These are phyloP conservation scores for Lantana camara DNA, from an alignment of 257 asterid genomes.

Conservation along the genomic window DNA sequence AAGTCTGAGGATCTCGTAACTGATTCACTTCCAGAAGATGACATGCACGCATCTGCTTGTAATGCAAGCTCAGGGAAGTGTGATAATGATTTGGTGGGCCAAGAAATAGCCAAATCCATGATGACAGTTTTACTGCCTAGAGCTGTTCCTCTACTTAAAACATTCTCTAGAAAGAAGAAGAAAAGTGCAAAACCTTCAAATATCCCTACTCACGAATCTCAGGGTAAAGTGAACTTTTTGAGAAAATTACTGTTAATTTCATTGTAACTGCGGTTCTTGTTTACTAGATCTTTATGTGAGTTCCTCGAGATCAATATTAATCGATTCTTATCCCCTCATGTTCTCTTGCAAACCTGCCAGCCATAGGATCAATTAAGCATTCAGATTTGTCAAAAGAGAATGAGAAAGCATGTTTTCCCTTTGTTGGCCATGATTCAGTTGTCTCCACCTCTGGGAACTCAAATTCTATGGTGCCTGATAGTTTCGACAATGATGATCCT, in stretches of 20 bases:
- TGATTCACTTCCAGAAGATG: conserved; percentile 66
- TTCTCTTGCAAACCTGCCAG: conserved; percentile 38
- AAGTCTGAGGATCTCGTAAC: conserved; percentile 41
- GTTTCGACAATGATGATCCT: conserved; percentile 60
- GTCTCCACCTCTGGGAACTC: conserved; percentile 38
- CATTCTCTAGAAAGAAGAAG: conserved; percentile 74
- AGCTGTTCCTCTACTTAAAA: conserved; percentile 82
- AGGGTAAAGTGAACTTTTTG: conserved; percentile 69
- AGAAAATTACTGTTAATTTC: conserved; percentile 2
- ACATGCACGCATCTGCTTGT: conserved; percentile 35
- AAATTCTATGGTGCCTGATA: conserved; percentile 63
- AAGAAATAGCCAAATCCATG: conserved; percentile 72
- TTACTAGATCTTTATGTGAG: conserved; percentile 16
- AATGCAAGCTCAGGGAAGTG: conserved; percentile 48
- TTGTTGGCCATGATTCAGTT: conserved; percentile 34
- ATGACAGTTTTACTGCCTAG: conserved; percentile 78
- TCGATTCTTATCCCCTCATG: conserved; percentile 16
- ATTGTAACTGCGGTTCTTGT: conserved; percentile 19
- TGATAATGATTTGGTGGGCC: conserved; percentile 59
- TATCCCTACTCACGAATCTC: conserved; percentile 32
- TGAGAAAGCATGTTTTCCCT: conserved; percentile 27
- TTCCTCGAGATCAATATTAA: conserved; percentile 16
- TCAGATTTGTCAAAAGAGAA: conserved; percentile 36
- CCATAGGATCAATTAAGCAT: conserved; percentile 35
- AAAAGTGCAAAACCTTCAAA: conserved; percentile 38